Base-by-base conservation (phyloP, 139 green algal species). In the Zygnema circumcarinatum region DNA sequence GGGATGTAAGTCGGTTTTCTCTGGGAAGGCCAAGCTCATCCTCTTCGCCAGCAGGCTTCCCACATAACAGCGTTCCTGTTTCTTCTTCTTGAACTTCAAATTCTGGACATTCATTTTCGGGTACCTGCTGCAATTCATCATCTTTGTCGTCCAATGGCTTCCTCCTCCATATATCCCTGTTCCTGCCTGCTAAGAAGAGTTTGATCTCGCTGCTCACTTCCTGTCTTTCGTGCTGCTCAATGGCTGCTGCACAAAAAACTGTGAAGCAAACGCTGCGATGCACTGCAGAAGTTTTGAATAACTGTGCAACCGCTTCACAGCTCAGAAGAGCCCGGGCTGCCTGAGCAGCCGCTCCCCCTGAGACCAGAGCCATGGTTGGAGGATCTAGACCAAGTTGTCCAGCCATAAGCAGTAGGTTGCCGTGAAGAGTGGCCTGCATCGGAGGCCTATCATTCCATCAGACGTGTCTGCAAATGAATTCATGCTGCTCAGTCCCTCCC, bases 301-400 rank as follows among this genome's bases (percentile, higher is more conserved):
- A 32, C 21, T 3, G 38, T 36, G 84, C 76, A 21, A 89, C 84
- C 11, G 84, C 84, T 67, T 89, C 84, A 31, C 84, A 89, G 38
- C 84, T 89, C 11, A 29, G 82, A 38, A 89, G 84, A 36, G 84
- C 84, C 35, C 84, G 32, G 33, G 29, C 36, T 38, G 54, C 53
- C 76, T 89, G 75, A 3, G 47, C 81, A 33, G 1, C 52, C 32
- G 35, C 75, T 2, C n/a, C 84, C 1, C 84, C 78, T 2, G 3
- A n/a, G n/a, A 89, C 78, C 2, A 89, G 42, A n/a, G 36, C 40
- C 85, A 90, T 90, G 3, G 81, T 74, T 31, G 85, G n/a, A 1
- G 86, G 86, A 38, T 90, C 86, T 31, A 90, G 33, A 36, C 80
- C 80, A 36, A 90, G 68, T 68, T 84, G 80, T 0, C 86, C 79